Evolutionary conservation across 2,329 filamentous ascomycete genomes (phyloP).

Genomic region (Pseudogymnoascus sp.): DNA sequence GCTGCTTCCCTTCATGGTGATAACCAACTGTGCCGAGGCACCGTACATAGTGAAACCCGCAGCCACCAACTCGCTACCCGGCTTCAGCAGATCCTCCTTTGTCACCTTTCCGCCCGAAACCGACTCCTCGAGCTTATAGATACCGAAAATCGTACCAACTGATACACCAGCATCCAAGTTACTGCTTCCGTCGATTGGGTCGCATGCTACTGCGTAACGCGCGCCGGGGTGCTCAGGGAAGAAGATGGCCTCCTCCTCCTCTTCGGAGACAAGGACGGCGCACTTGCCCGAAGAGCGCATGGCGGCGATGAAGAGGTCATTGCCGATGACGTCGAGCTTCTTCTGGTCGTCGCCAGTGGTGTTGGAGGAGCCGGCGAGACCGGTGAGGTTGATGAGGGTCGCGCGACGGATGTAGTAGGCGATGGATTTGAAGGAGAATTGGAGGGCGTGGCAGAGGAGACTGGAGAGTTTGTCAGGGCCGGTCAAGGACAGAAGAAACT

Average conservation of each 20-base stretch:
- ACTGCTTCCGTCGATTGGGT: slow-evolving; percentile 95
- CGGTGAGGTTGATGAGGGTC: slow-evolving; percentile 89
- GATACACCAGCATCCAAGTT: slow-evolving; percentile 97
- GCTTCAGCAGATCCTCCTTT: slow-evolving; percentile 79
- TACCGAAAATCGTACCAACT: slow-evolving; percentile 92
- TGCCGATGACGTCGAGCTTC: slow-evolving; percentile 45
- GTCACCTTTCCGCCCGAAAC: slow-evolving; percentile 54
- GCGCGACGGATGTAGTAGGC: slow-evolving; percentile 98
- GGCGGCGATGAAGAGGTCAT: slow-evolving; percentile 92
- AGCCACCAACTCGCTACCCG: slow-evolving; percentile 85
- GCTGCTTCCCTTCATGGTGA: slow-evolving; percentile 86
- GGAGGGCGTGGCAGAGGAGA: slow-evolving; percentile 90
- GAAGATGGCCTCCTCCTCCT: slow-evolving; percentile 87
- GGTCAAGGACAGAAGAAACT: too few relatives aligned
- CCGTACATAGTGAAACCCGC: slow-evolving; percentile 99
- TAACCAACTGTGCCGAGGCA: slow-evolving; percentile 88
- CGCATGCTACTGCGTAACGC: slow-evolving; percentile 94
- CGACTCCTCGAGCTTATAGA: slow-evolving; percentile 76
- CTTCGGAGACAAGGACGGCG: slow-evolving; percentile 90
- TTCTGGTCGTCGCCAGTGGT: slow-evolving; percentile 64
- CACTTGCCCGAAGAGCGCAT: slow-evolving; percentile 92
- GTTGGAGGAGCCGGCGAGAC: slow-evolving; percentile 90
- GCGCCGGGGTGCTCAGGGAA: slow-evolving; percentile 67
- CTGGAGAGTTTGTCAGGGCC: slow-evolving; percentile 38
- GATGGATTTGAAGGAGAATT: slow-evolving; percentile 99